Evolutionary conservation across 768 basidiomycete species (phyloP).

Genomic region (Suillus variegatus): DNA sequence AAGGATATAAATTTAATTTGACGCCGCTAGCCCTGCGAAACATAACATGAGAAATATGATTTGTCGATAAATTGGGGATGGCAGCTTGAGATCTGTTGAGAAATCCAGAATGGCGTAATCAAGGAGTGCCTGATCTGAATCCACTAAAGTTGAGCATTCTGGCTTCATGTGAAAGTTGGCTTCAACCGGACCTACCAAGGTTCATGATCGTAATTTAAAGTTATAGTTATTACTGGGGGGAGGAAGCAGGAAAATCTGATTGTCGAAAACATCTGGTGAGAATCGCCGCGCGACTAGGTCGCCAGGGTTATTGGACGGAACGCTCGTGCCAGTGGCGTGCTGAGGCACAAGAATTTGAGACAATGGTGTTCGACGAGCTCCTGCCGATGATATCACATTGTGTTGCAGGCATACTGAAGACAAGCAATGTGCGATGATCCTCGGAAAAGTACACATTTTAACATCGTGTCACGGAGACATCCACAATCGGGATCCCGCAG

Average conservation of each 20-base stretch:
- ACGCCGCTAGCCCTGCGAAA: background rate
- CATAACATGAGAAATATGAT: background rate
- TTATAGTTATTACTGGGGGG: constrained; percentile 21
- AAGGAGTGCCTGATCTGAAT: background rate
- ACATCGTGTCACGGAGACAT: background rate
- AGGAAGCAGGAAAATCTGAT: background rate
- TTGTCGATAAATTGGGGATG: background rate
- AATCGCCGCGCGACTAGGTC: background rate
- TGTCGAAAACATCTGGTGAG: background rate
- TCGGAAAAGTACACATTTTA: background rate
- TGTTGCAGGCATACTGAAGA: background rate
- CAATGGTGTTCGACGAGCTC: background rate
- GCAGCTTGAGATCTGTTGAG: background rate
- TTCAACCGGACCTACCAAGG: background rate
- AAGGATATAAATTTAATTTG: background rate
- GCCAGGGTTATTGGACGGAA: background rate
- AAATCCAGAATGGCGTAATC: background rate
- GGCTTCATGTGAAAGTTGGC: background rate
- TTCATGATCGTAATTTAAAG: background rate
- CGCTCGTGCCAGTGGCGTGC: background rate
- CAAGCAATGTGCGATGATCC: background rate
- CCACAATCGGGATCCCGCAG: background rate
- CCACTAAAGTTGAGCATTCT: background rate
- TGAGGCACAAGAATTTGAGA: background rate
- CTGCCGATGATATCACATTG: background rate